Base-by-base conservation (phyloP, 768 basidiomycete genomes). In the Leucosporidium creatinivorum region DNA sequence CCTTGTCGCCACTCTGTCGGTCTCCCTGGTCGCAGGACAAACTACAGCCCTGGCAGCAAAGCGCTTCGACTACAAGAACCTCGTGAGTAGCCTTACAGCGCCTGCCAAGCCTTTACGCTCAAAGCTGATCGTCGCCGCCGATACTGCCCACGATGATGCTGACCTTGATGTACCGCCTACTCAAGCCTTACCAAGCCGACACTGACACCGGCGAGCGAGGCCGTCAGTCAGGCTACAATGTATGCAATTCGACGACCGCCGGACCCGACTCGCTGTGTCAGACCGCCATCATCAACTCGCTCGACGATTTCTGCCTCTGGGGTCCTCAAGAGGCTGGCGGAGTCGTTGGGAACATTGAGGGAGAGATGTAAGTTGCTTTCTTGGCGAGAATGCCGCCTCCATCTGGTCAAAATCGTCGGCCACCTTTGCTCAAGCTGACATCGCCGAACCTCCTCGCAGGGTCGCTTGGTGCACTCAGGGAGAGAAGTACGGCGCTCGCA, bases 401-500 rank as follows among this genome's bases (percentile, higher is more conserved):
- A 5, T 36, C 12, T 13, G 39, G 8, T 44, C 39, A 15, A 44
- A 13, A 44, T 7, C 39, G 39, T 44, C 39, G 39, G 33, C 33
- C 33, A n/a, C 33, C 33, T 5, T 33, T 15, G 39, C 39, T 44
- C 39, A 13, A 6, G 39, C 39, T 44, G 39, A 44, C 39, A n/a
- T n/a, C 39, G 39, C 39, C 39, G 39, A 44, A 44, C 39, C 8
- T n/a, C 8, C 8, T 44, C 39, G 39, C 39, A 44, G 39, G 39
- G 49, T 78, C 18, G 76, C 78, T 3, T 78, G 69, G 68, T 78
- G 78, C 72, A 78, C 76, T 25, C 74, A 75, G 57, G 67, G 69
- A 44, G 39, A 44, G 8, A 44, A 83, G 62, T 44, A 44, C 13
- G 89, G 89, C 3, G 85, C 87, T 5, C 87, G 90, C 67, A 74